Base-by-base conservation (phyloP, 306 rosid genomes). In the Dryas octopetala region DNA sequence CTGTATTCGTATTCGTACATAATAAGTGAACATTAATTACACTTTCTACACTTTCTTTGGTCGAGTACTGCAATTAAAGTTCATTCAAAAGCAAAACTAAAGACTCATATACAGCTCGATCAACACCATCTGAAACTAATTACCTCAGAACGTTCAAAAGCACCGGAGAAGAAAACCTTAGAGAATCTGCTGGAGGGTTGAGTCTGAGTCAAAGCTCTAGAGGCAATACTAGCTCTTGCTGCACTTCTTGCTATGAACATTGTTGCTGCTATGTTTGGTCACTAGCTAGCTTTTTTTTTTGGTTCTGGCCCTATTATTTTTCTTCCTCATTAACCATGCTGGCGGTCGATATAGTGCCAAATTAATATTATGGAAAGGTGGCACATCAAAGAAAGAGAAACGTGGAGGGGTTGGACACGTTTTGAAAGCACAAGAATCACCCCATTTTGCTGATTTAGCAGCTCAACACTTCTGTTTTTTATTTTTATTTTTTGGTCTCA, bases 61-160 rank as follows among this genome's bases (percentile, higher is more conserved):
- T 32, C 38, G 38, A 32, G 38, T 32, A 32, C 2, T 32, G 38
- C 38, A 32, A 32, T 32, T 32, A 32, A 32, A 32, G 38, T 32
- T 32, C 4, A 58, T 2, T 58, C 10, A 58, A 19, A 19, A 58
- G 5, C 41, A 4, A 19, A 58, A 8, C 13, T 59, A 28, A 23
- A 23, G 26, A 58, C 14, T 38, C 14, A 54, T 1, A 38, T 23
- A 13, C 5, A 66, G 14, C 9, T 19, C 7, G 26, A 68, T 1
- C 49, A 23, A 32, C 3, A 68, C 41, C 14, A 47, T 58, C 38
- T 32, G 38, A 32, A 32, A 32, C 38, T 32, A 16, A n/a, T 4
- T 40, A 5, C 86, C 53, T 77, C 68, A 1, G 83, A 73, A 6
- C 70, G 83, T 79, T 86, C 74, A 69, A 10, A 62, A 60, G 86